These are phyloP conservation scores for Apiotrichum siamense DNA, from an alignment of 1,284 basidiomycete species.

Conservation along the genomic window DNA sequence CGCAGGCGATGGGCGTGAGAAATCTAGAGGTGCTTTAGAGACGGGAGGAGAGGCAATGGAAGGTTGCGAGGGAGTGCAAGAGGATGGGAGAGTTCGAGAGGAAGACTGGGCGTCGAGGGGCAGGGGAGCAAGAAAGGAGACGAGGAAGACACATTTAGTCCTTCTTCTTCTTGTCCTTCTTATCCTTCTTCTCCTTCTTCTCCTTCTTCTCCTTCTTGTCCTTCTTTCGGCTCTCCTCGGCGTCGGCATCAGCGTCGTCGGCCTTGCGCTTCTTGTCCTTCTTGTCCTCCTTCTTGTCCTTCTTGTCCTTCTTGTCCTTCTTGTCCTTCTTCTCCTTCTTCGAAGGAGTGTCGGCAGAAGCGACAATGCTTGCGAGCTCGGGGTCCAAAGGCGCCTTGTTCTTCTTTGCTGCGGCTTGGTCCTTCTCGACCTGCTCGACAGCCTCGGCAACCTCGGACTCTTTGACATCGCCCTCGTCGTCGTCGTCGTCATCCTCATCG, in stretches of 20 bases:
- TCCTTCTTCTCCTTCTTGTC: constrained; percentile 35
- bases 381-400: constrained; percentile 30
- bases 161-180: constrained; percentile 28
- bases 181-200: constrained; percentile 14
- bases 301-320: constrained; percentile 74
- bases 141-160: background rate
- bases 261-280: constrained; percentile 17
- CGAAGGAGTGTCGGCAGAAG: constrained; percentile 20
- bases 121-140: background rate
- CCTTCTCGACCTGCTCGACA: constrained; percentile 50
- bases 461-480: constrained; percentile 52
- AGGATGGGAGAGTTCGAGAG: background rate
- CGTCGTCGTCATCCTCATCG: constrained; percentile 64
- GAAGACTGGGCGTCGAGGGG: background rate
- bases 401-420: constrained; percentile 48
- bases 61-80: constrained; percentile 1
- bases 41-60: background rate
- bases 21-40: background rate
- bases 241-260: constrained; percentile 8
- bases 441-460: constrained; percentile 44
- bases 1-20: background rate
- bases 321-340: constrained; percentile 54
- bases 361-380: constrained; percentile 39
- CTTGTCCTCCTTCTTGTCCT: constrained; percentile 48
- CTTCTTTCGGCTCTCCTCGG: constrained; percentile 29